Evolutionary conservation across 192 early-diverging fungal genomes (phyloP), one percentile per base, ranked within the genome.

Genomic region (Backusella parvicylindrica): DNA sequence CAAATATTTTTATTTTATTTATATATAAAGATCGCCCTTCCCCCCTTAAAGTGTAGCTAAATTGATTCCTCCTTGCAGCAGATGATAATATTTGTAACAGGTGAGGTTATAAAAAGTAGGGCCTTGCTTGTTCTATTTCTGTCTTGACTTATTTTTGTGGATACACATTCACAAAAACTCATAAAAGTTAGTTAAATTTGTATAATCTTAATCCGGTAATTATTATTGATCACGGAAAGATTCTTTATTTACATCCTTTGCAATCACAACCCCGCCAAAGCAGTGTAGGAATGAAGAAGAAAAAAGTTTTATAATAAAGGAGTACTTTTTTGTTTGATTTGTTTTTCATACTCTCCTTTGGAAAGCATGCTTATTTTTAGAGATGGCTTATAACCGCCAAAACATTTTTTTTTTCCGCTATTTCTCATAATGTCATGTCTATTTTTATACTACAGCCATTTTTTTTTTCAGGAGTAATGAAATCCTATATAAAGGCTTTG

Each of bases 341-440:
- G 12, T 60, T 60, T 50, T 60, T 26, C 53, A 60, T n/a, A 60
- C 26, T 60, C 53, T 60, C 53, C 53, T 60, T 60, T 60, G 53
- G 6, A 56, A 26, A 56, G 50, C 9, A 56, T 56, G 50, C 50
- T 56, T 56, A 56, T 56, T 56, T 56, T 56, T 56, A 56, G n/a
- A 36, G 65, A 67, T 36, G 35, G 65, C 65, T 36, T 36, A 33
- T 36, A 37, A 36, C 63, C 65, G 65, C 65, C 65, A 67, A 68
- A 68, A 68, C 1, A 67, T 36, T n/a, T 36, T 33, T n/a, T 28
- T 67, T 31, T 67, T 67, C 16, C 35, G 6, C 36, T 67, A 12
- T 21, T 67, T 68, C 36, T 68, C 21, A 37, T 23, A 68, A 68
- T 60, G 23, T 60, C 53, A 60, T 28, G 23, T 60, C 53, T 60